Evolutionary conservation across 352 stramenopile genomes (phyloP).

Genomic region (Pythium myriotylum): DNA sequence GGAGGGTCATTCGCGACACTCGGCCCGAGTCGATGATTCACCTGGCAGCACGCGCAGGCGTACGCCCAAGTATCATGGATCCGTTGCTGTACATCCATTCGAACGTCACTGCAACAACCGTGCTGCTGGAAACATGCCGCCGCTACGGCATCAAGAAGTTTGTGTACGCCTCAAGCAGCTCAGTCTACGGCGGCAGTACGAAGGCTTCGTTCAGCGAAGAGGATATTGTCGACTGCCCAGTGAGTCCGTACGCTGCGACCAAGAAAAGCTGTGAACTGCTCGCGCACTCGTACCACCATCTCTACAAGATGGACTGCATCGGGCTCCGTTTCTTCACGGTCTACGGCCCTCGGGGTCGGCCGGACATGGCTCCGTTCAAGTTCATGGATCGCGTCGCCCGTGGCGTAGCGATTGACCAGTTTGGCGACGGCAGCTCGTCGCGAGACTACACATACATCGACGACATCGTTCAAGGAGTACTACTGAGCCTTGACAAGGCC

Average conservation of each 20-base stretch:
- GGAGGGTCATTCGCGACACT: conserved; percentile 87
- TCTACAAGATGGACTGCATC: conserved; percentile 95
- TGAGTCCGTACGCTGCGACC: conserved; percentile 96
- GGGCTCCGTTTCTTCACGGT: conserved; percentile 99
- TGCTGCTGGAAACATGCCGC: conserved; percentile 92
- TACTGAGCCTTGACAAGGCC: conserved; percentile 70
- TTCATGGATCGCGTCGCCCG: conserved; percentile 96
- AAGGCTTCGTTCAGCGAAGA: conserved; percentile 91
- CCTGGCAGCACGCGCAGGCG: conserved; percentile 95
- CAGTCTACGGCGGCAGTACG: conserved; percentile 94
- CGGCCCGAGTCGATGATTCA: conserved; percentile 90
- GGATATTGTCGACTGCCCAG: conserved; percentile 92
- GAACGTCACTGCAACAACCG: conserved; percentile 95
- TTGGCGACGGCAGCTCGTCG: conserved; percentile 94
- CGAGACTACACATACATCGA: conserved; percentile 99
- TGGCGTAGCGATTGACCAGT: conserved; percentile 95
- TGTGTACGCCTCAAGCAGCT: conserved; percentile 95
- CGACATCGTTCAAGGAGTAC: conserved; percentile 97
- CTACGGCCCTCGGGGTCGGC: conserved; percentile 94
- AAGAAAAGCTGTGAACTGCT: conserved; percentile 98
- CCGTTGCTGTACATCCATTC: conserved; percentile 98
- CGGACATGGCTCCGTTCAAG: conserved; percentile 99
- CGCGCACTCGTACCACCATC: conserved; percentile 96
- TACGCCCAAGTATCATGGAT: conserved; percentile 98
- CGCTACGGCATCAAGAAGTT: conserved; percentile 93